Base-by-base conservation (phyloP, 140 eudicot species). In the Cichorium intybus region DNA sequence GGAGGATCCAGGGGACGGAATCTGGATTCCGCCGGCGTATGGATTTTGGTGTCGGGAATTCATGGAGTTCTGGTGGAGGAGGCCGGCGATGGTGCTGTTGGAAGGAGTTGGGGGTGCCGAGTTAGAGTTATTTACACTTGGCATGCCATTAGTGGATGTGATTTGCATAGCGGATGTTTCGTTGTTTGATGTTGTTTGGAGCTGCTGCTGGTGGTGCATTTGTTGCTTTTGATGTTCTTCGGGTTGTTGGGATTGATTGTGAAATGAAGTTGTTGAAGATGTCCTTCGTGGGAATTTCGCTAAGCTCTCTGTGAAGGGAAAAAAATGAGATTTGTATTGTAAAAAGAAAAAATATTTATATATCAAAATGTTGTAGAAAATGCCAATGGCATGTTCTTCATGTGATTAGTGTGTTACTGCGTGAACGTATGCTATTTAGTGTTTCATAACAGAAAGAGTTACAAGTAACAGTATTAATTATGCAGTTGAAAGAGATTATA, bases 211-310 rank as follows among this genome's bases (percentile, higher is more conserved):
- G 79, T 3, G 50, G 20, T 45, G 53, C 53, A 18, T 47, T 47
- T 47, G 53, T 47, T 62, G 71, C 49, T 79, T 85, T 35, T 62
- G 75, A 51, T 85, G 98, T 45, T 81, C 86, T 49, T 85, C 97
- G 0, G 82, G 72, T 68, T 82, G 85, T 54, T 85, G 96, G 48
- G 76, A 68, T 54, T 86, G 97, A 31, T 67, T 71, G 66, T 76
- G 88, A 75, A 80, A 60, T 47, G 79, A 81, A 27, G 97, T 70
- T 67, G 94, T 63, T n/a, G 94, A 55, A 49, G 73, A 80, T 28
- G 88, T 80, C 70, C 94, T 81, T 58, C 99, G 76, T 16, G 99
- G 97, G 71, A 81, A 94, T 66, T 94, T 94, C 4, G 97, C 85
- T 72, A 94, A 84, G 80, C 99, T 94, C 82, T 94, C 99, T 94